Evolutionary conservation across 176 grass and related monocot genomes (phyloP), one percentile per base, ranked within the genome.

Genomic region (Areca catechu): DNA sequence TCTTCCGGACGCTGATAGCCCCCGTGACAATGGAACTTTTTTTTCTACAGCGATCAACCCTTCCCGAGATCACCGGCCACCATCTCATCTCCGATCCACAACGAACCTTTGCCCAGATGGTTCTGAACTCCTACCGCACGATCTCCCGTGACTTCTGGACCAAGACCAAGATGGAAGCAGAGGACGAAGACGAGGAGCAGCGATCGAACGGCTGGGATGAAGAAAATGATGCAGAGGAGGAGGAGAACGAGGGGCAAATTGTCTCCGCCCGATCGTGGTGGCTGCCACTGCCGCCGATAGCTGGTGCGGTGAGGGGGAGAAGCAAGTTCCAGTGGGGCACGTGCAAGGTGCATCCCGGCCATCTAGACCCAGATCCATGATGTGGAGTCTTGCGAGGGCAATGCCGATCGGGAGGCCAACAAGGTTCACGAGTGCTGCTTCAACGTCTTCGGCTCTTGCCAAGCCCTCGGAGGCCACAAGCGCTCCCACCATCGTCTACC

Each of bases 401-500:
- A 43, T 43, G 34, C 34, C 10, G 34, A 43, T 43, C 9, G 34
- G 34, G 34, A 12, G 34, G 9, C 52, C 43, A 54, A 17, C 22
- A 57, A 73, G 65, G 47, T 82, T 48, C 83, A 88, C 75, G 75
- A 83, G 81, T 98, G 94, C 34, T 98, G 94, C 81, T 77, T 71
- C 57, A 77, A 73, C 43, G 76, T 92, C 55, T 98, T 98, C 76
- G 54, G 43, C 52, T 98, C 94, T 34, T 84, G 84, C 15, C 94
- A 98, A 50, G 94, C 84, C 5, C 84, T 98, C 37, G 88, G 94
- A 47, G 94, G 94, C 37, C 94, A 98, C 78, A 92, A 92, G 76
- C 75, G 78, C 24, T 67, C 84, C 5, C 94, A 98, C 77, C 71
- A n/a, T 77, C 53, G 19, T 54, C 57, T 54, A 4, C 21, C 2